Percentiles rank a stretch among this genome's conserved stretches.
Evolutionary conservation across 768 basidiomycete species (phyloP).

Genomic region (Chalciporus pseudorubinellus): DNA sequence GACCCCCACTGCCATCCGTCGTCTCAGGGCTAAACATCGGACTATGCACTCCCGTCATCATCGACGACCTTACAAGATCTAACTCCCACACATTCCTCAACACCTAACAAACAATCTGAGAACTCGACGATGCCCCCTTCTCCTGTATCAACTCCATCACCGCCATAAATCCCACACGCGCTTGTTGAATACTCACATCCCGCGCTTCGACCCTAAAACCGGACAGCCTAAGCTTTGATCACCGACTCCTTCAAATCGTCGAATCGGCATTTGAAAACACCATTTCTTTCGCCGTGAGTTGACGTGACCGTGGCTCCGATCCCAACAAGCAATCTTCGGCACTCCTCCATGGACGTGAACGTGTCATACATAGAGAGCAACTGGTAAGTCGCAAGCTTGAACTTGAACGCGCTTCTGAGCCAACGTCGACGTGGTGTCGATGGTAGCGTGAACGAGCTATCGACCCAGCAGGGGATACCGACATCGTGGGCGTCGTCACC

Average conservation of each 20-base stretch:
- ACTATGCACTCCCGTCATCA: conserved; percentile 15
- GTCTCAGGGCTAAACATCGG: conserved; percentile 29
- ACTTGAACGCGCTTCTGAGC: conserved; percentile 87
- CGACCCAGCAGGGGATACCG: conserved; percentile 43
- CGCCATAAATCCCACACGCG: conserved; percentile 50
- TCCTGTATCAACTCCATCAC: conserved; percentile 72
- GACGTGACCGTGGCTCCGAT: conserved; percentile 69
- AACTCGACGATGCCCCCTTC: conserved; percentile 81
- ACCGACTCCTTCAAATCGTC: conserved; percentile 63
- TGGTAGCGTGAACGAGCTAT: conserved; percentile 44
- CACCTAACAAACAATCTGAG: conserved; percentile 69
- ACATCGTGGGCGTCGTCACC: conserved; percentile 14
- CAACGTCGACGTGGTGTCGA: conserved; percentile 60
- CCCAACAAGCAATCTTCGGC: conserved; percentile 66
- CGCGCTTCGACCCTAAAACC: conserved; percentile 83
- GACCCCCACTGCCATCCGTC: conserved; percentile 25
- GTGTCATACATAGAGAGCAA: conserved; percentile 59
- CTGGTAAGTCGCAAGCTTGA: conserved; percentile 62
- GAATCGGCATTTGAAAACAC: conserved; percentile 73
- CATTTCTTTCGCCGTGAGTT: conserved; percentile 59
- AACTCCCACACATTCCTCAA: conserved; percentile 71
- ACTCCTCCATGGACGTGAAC: conserved; percentile 69
- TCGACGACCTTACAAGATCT: conserved; percentile 36
- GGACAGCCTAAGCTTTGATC: conserved; percentile 68
- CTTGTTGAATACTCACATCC: conserved; percentile 38